Percentiles rank a stretch among this genome's conserved stretches.
Conservation (phyloP, 108 stramenopile genomes). For the Nitzschia sp. region DNA sequence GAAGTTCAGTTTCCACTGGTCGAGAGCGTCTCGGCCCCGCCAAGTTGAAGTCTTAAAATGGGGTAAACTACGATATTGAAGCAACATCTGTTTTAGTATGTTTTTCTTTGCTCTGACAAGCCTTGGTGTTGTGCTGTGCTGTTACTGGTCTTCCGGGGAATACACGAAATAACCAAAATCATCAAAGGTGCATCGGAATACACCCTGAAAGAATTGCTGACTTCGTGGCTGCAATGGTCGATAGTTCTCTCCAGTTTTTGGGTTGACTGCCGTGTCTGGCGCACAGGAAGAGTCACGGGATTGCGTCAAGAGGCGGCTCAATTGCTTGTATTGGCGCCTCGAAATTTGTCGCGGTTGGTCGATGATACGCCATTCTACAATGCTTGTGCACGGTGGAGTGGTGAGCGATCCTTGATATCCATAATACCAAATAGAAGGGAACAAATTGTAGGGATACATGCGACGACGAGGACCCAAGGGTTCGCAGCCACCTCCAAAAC, state of each 20-base stretch:
- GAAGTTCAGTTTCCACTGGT: not conserved
- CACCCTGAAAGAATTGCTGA: not conserved
- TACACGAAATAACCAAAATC: constrained; percentile 28
- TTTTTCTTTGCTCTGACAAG: too few relatives aligned
- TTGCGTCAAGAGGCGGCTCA: constrained; percentile 18
- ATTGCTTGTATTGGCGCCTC: constrained; percentile 33
- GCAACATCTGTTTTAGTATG: too few relatives aligned
- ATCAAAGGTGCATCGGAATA: constrained; percentile 30
- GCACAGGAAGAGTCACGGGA: constrained; percentile 24
- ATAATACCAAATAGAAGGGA: constrained; percentile 53
- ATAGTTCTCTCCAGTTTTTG: constrained; percentile 32
- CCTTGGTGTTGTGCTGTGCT: too few relatives aligned
- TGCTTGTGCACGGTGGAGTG: constrained; percentile 59
- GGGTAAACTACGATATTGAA: too few relatives aligned
- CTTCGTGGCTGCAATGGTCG: constrained; percentile 17
- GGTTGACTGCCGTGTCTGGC: constrained; percentile 5
- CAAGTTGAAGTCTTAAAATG: too few relatives aligned
- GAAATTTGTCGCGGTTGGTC: constrained; percentile 47
- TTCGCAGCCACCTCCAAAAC: constrained; percentile 14
- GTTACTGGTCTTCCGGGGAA: constrained; percentile 30
- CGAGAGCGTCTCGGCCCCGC: not conserved
- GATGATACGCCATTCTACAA: constrained; percentile 56
- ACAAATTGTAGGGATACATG: constrained; percentile 38
- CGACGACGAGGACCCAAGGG: constrained; percentile 17
- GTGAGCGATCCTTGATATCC: constrained; percentile 54